Evolutionary conservation across 139 green algal genomes (phyloP), one percentile per base, ranked within the genome.

Genomic region (Desmodesmus armatus): DNA sequence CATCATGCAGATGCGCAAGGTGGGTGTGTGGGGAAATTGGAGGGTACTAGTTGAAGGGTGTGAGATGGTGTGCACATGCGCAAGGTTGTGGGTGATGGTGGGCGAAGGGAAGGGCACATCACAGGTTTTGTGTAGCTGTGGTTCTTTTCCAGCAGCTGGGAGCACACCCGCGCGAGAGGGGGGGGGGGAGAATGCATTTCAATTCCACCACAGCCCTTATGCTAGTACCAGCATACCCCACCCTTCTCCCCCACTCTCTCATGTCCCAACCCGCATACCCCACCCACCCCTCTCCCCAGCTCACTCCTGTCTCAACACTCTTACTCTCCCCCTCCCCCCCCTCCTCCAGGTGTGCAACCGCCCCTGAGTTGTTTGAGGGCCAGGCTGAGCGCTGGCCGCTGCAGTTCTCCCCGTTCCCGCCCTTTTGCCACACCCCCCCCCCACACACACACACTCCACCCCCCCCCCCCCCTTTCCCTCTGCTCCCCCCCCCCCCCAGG

Each of bases 271-370:
- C n/a, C n/a, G 53, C 5, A 19, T 63, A 23, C 53, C 13, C 27
- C 53, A 6, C 27, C 53, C 11, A n/a, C 47, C 17, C 47, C 47
- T 15, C 47, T 15, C 47, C 13, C 47, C 47, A 23, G 13, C 17
- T 13, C 47, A 13, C 47, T 15, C 47, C 17, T 23, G 13, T 15
- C 47, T 58, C 47, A 23, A 13, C 13, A 13, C 13, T 15, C 47
- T 15, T 15, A 13, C 17, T 13, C 53, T 23, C n/a, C 4, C 27
- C 37, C 21, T 6, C 21, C n/a, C 33, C 65, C 43, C 53, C 33
- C 25, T 19, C 33, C 15, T 29, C 40, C 90, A 95, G 91, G 79
- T 98, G 51, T 98, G 95, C 91, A 98, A 98, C 87, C 96, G 98
- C n/a, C 87, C 96, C 96, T 29, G 94, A 97, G 55, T 86, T 96